A percentile compares a stretch with the other conserved stretches of the same genome.
Conservation (phyloP, 2,329 filamentous ascomycete genomes). For the Fusarium nanum region DNA sequence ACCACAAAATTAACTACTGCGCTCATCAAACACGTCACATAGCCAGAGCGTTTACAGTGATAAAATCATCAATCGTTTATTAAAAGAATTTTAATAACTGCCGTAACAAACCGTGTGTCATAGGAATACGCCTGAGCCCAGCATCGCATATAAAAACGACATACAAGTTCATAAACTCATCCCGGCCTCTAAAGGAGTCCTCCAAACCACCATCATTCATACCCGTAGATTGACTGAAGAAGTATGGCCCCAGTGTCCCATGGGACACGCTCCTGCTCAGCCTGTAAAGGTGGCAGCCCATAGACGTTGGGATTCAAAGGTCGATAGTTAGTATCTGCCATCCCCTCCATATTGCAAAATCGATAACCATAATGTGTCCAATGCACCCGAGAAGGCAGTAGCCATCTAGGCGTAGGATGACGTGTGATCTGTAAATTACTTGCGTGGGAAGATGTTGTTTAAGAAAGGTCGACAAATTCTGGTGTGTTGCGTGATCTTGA, state of each 20-base stretch:
- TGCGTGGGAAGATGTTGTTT: slow-evolving; percentile 62
- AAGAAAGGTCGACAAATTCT: slow-evolving; percentile 60
- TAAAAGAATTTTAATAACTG: slow-evolving; percentile 40
- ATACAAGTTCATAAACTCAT: slow-evolving; percentile 43
- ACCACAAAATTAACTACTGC: not conserved
- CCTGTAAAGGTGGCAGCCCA: slow-evolving; percentile 31
- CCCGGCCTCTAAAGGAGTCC: slow-evolving; percentile 25
- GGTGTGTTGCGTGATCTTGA: slow-evolving; percentile 53
- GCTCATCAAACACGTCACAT: not conserved
- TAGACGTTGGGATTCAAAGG: slow-evolving; percentile 44
- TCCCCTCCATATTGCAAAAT: slow-evolving; percentile 65
- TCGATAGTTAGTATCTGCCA: slow-evolving; percentile 48
- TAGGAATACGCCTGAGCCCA: slow-evolving; percentile 31
- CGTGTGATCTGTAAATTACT: slow-evolving; percentile 65
- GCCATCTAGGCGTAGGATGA: slow-evolving; percentile 67
- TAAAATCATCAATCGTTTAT: slow-evolving; percentile 42
- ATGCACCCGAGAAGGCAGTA: slow-evolving; percentile 64
- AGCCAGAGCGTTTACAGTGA: slow-evolving; percentile 1
- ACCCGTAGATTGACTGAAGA: slow-evolving; percentile 39
- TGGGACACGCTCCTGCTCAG: slow-evolving; percentile 18
- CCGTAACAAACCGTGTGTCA: slow-evolving; percentile 25
- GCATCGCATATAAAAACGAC: slow-evolving; percentile 37
- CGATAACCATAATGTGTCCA: slow-evolving; percentile 72
- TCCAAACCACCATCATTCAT: slow-evolving; percentile 36
- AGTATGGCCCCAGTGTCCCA: slow-evolving; percentile 32